Base-by-base conservation (phyloP, 768 basidiomycete species). In the Roridomyces roridus region DNA sequence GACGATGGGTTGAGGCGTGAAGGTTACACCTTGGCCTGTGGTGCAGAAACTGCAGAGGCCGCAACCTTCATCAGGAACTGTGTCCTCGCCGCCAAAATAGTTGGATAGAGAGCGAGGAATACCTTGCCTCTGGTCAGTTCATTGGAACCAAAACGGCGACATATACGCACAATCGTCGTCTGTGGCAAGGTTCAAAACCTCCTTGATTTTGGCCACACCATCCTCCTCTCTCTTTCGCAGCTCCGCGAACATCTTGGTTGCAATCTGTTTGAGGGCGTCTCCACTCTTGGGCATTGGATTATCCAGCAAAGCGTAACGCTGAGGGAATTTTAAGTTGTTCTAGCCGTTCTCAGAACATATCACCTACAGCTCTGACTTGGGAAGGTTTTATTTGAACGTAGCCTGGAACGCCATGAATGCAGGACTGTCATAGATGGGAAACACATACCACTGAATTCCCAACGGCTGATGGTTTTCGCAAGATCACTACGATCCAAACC, bases 61-160 rank as follows among this genome's bases (percentile, higher is more conserved):
- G 54, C 80, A 83, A 57, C 72, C 69, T 3, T 72, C 73, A 15
- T 69, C 69, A 1, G 76, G 74, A 0, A 80, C 75, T 7, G 72
- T 75, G 28, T 70, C 69, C 21, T 64, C 57, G 53, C 81, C 77
- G 15, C 80, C 80, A 46, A 83, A 82, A 61, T 81, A 77, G 14
- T 58, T 53, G 1, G 80, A 77, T 3, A 83, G 68, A 21, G 60
- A 65, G 20, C 76, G 73, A 12, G 80, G 73, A 36, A 78, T 69
- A 63, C 80, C 80, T n/a, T 82, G 55, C 11, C 24, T 20, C 11
- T n/a, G 11, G 40, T 50, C 11, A 50, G 31, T 18, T 39, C 0
- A 26, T 25, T 5, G 17, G 0, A 17, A 14, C 21, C 11, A 37
- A 23, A 15, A 14, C 37, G 17, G 25, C 17, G 65, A 70, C 57